Base-by-base conservation (phyloP, 2,329 filamentous ascomycete species). In the Diaporthe citri region DNA sequence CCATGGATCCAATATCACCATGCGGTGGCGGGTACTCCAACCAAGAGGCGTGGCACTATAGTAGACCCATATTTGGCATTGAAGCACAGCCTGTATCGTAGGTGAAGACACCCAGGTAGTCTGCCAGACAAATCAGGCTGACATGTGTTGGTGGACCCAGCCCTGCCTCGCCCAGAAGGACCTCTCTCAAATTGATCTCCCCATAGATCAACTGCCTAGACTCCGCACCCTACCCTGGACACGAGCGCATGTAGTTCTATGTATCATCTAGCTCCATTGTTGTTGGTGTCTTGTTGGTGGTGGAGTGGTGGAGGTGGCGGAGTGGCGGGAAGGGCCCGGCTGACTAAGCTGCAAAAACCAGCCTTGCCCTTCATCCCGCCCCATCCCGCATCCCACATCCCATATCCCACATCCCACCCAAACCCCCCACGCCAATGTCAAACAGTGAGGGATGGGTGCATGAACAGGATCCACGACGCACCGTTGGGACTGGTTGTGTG, bases 351-450 rank as follows among this genome's bases (percentile, higher is more conserved):
- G 10, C 17, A n/a, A 7, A 22, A 22, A 25, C 20, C 56, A 60
- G 28, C 55, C 10, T 36, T 8, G 31, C 25, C 17, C 39, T 46
- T 15, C 12, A 46, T 22, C 25, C 59, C 36, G 36, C 22, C 39
- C 7, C 13, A 31, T 12, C 59, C n/a, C 51, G 2, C 51, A 13
- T 39, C 36, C 36, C 36, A 12, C 36, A 43, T 48, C 43, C 43
- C 20, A 48, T 6, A 48, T 48, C 43, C 43, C 43, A 48, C 55
- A 56, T 56, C 52, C 25, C 60, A 48, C 41, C 17, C 59, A 43
- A 31, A 12, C 25, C 62, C 62, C 62, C 62, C 62, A 67, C 62
- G 62, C 62, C 62, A 67, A 67, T 67, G 46, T 67, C 31, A 36
- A 67, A 36, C 62, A 20, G 17, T 36, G 43, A 67, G 31, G 62